Conservation (phyloP, 1,284 basidiomycete genomes). For the Fomitopsis schrenkii region DNA sequence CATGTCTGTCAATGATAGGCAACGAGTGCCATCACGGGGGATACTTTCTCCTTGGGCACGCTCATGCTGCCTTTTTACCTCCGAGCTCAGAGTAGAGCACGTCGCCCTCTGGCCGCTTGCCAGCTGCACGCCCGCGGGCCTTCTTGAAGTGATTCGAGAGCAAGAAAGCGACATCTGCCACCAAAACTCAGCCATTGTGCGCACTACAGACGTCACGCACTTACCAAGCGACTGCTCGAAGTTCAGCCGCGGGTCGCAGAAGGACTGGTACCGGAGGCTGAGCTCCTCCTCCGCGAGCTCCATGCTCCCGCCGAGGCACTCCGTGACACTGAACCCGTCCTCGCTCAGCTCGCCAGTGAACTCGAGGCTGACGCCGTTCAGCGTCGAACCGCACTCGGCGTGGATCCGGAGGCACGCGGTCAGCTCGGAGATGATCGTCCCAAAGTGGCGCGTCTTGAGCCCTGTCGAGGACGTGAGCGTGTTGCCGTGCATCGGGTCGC, state of each 20-base stretch:
- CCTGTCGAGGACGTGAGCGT: conserved; percentile 76
- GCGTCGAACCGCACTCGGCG: conserved; percentile 59
- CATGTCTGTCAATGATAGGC: too few relatives aligned
- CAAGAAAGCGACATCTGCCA: conserved; percentile 71
- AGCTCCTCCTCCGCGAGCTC: conserved; percentile 72
- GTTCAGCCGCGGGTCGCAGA: conserved; percentile 80
- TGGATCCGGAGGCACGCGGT: conserved; percentile 83
- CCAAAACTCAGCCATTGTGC: neutral
- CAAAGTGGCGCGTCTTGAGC: conserved; percentile 88
- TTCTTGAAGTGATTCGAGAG: conserved; percentile 78
- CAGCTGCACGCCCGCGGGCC: conserved; percentile 33
- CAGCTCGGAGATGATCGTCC: conserved; percentile 88
- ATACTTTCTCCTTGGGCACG: neutral
- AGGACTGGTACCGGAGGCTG: conserved; percentile 75
- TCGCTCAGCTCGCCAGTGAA: conserved; percentile 95
- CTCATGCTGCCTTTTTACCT: conserved; percentile 14
- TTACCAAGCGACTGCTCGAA: conserved; percentile 79
- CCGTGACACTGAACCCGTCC: conserved; percentile 89
- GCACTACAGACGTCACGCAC: conserved; percentile 16
- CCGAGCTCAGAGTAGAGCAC: conserved; percentile 28
- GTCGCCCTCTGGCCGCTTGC: conserved; percentile 20
- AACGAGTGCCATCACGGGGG: too few relatives aligned
- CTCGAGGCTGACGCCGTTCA: conserved; percentile 96
- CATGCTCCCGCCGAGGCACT: conserved; percentile 82
- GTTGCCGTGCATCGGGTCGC: conserved; percentile 98